Conservation (phyloP, 495 filamentous ascomycete genomes). For the Parachaetomium inaequale region DNA sequence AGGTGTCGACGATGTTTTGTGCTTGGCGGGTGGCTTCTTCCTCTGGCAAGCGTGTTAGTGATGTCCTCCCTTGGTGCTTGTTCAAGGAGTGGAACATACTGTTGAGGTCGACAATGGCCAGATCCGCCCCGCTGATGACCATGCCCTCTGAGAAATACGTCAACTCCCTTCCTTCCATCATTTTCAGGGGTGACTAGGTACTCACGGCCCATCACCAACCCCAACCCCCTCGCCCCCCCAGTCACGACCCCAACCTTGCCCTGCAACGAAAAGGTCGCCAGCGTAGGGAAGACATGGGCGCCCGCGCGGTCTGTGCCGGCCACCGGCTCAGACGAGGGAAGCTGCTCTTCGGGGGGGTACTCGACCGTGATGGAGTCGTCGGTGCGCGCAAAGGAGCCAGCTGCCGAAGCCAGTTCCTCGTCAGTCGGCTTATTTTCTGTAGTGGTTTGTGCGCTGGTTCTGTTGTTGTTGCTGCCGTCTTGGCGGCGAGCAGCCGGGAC, state of each 20-base stretch:
- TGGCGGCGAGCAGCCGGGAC: neutral
- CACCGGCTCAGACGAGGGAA: constrained; percentile 63
- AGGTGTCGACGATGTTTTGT: constrained; percentile 63
- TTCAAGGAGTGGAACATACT: constrained; percentile 50
- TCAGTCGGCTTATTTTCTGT: neutral
- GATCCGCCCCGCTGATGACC: constrained; percentile 78
- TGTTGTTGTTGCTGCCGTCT: neutral
- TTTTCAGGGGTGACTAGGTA: neutral
- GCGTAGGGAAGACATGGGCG: constrained; percentile 44
- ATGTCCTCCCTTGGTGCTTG: neutral
- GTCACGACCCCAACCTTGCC: constrained; percentile 75
- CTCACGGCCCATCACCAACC: constrained; percentile 76
- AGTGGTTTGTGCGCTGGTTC: neutral
- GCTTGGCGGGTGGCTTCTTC: constrained; percentile 81
- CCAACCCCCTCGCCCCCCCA: constrained; percentile 80
- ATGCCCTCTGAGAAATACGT: constrained; percentile 53
- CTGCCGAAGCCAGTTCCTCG: neutral
- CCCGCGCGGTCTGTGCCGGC: constrained; percentile 67
- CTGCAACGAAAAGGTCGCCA: constrained; percentile 69
- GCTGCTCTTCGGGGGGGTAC: constrained; percentile 66
- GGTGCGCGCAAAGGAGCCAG: constrained; percentile 66
- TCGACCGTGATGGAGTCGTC: constrained; percentile 70
- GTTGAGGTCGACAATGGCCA: constrained; percentile 91
- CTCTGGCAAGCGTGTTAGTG: constrained; percentile 46
- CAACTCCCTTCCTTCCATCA: neutral